Conservation (phyloP, 805 yeast genomes). For the Wickerhamiella dianesei region DNA sequence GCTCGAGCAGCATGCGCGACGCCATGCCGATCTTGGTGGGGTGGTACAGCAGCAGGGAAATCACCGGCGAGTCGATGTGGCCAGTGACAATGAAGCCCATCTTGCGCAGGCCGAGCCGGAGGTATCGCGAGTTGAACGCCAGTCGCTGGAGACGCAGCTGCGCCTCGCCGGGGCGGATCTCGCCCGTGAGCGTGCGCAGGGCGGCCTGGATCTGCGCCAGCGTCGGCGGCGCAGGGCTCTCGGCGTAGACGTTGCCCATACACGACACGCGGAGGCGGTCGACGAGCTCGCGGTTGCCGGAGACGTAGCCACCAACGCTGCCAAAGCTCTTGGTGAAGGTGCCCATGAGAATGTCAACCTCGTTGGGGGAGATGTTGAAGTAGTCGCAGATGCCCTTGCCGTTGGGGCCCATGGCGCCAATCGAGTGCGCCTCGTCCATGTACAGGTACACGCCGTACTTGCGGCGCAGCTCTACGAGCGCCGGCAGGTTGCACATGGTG, state of each 20-base stretch:
- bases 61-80: constrained; percentile 90
- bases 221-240: constrained; percentile 83
- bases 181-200: constrained; percentile 64
- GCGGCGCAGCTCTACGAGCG: constrained; percentile 53
- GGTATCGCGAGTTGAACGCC: constrained; percentile 89
- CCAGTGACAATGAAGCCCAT: constrained; percentile 92
- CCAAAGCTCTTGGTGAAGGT: constrained; percentile 96
- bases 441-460: constrained; percentile 82
- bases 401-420: constrained; percentile 93
- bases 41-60: constrained; percentile 72
- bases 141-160: constrained; percentile 78
- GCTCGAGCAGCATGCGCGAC: constrained; percentile 63
- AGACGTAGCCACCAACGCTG: constrained; percentile 95
- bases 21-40: constrained; percentile 94
- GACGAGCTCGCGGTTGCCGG: constrained; percentile 56
- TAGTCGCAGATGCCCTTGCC: constrained; percentile 96
- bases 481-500: constrained; percentile 71
- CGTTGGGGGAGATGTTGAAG: constrained; percentile 62
- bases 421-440: constrained; percentile 96
- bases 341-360: constrained; percentile 88
- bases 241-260: constrained; percentile 65
- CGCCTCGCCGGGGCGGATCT: constrained; percentile 85
- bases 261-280: constrained; percentile 63
- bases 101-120: constrained; percentile 79
- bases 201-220: constrained; percentile 77